These are phyloP conservation scores for Sclerotinia subarctica DNA, from an alignment of 2,329 filamentous ascomycete genomes.

Conservation along the genomic window DNA sequence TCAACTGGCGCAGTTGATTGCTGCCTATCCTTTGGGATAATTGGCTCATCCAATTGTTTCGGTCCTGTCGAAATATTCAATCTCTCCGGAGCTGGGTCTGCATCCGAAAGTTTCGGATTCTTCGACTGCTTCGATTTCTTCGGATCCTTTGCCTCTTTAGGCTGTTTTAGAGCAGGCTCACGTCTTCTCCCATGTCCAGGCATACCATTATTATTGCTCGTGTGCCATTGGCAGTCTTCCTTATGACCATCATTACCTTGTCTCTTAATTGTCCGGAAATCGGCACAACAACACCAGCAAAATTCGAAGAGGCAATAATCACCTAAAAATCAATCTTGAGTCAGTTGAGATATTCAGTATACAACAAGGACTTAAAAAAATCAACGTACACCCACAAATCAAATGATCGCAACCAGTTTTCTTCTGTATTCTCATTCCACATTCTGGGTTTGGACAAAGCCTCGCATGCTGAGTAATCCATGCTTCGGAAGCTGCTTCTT, in stretches of 20 bases:
- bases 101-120: background rate
- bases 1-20: background rate
- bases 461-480: background rate
- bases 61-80: background rate
- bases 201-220: background rate
- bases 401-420: background rate
- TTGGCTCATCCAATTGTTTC: background rate
- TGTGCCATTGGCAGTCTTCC: background rate
- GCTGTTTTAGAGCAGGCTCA: background rate
- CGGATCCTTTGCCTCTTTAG: background rate
- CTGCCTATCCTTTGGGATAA: background rate
- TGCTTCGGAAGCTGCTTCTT: conserved; percentile 9
- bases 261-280: background rate
- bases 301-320: conserved; percentile 2
- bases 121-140: background rate
- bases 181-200: conserved; percentile 1
- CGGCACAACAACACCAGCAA: background rate
- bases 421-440: conserved; percentile 8
- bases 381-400: background rate
- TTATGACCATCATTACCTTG: background rate
- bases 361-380: background rate
- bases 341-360: background rate
- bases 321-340: background rate
- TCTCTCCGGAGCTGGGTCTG: background rate
- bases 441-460: conserved; percentile 2